Conservation (phyloP, 805 yeast genomes). For the Cyberlindnera maritima region DNA sequence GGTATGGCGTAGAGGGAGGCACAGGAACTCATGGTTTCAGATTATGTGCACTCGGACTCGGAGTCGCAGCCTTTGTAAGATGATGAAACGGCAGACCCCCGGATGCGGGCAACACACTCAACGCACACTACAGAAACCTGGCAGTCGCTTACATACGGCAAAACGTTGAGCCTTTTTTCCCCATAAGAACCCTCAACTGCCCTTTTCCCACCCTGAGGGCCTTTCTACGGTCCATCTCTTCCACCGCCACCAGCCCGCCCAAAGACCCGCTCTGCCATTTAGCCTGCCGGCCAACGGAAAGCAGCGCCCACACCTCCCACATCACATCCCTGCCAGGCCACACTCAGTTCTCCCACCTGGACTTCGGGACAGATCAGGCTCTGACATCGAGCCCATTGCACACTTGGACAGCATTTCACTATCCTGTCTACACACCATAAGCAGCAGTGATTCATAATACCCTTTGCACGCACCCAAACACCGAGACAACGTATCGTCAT, state of each 20-base stretch:
- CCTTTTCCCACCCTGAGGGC: background rate
- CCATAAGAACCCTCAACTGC: conserved; percentile 6
- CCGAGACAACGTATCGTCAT: too few relatives aligned
- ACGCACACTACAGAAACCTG: conserved; percentile 6
- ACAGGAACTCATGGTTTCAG: conserved; percentile 6
- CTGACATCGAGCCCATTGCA: too few relatives aligned
- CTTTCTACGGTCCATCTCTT: background rate
- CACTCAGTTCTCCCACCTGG: too few relatives aligned
- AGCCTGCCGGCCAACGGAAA: too few relatives aligned
- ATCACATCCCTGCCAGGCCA: background rate
- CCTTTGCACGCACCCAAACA: too few relatives aligned
- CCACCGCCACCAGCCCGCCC: too few relatives aligned
- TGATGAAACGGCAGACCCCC: conserved; percentile 10
- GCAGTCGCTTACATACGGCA: conserved; percentile 5
- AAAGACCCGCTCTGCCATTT: too few relatives aligned
- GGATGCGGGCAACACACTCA: conserved; percentile 5
- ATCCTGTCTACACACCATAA: too few relatives aligned
- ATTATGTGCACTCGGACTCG: conserved; percentile 6
- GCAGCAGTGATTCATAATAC: too few relatives aligned
- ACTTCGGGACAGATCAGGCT: too few relatives aligned
- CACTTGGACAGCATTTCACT: too few relatives aligned
- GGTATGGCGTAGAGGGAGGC: too few relatives aligned
- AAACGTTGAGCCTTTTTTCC: background rate
- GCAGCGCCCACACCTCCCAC: background rate
- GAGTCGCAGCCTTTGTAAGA: background rate